Base-by-base conservation (phyloP, 805 yeast genomes). In the Cyberlindnera misumaiensis region DNA sequence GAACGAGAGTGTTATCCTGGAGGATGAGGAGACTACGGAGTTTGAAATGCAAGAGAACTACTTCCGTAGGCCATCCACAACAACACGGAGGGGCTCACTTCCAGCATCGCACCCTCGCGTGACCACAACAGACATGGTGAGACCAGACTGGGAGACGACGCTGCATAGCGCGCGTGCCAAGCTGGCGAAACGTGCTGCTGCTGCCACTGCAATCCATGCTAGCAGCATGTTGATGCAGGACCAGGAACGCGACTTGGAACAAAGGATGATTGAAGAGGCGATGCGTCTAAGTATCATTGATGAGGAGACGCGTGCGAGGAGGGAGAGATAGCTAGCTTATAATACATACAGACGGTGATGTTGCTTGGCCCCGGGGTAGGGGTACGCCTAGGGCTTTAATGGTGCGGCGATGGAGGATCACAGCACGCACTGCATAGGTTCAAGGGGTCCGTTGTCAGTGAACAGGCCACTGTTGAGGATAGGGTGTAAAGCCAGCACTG, bases 121-220 rank as follows among this genome's bases (percentile, higher is more conserved):
- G 4, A 70, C 88, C 18, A 79, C 90, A 0, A 76, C 87, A 9
- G 98, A 90, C 61, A 63, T 60, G 45, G 84, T 90, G 30, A 70
- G 97, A 36, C 97, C 98, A 1, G 96, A 86, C 54, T 90, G 98
- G 98, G 88, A 85, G 51, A 62, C 68, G 14, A 83, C 78, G 46
- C 70, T 90, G 34, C 67, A 71, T 8, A 69, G 75, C 36, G 95
- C 96, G 4, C 73, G 89, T 36, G 72, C 80, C 42, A 80, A 80
- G 47, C 63, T 87, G 27, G 96, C 95, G 0, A 73, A 95, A 41
- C 73, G 87, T 52, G 80, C 96, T 0, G 97, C 97, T 0, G 86
- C 95, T 11, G 97, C 97, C 0, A 85, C 86, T 26, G 96, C 96
- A 1, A 75, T 90, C 29, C 97, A 90, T 60, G 89, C 95, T 2